phyloP scores from a whole-genome alignment of 352 stramenopile species.

The Pythium coloratum region DNA sequence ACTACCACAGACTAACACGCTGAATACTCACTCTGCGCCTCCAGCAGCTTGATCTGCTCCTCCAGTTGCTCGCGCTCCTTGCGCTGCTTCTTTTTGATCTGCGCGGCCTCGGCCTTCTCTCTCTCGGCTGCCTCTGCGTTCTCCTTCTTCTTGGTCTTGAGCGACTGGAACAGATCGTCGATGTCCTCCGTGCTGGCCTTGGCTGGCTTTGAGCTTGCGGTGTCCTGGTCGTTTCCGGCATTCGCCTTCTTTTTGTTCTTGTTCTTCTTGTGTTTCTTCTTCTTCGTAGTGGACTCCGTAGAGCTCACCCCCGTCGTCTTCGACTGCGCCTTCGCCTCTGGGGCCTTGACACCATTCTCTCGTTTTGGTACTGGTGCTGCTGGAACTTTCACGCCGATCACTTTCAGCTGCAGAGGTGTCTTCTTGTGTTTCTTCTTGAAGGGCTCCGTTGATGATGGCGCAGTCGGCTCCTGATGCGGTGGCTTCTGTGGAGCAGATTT shows the following conservation, averaged over 20 bases:
- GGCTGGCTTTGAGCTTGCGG: conserved; percentile 3
- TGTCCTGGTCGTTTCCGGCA: not conserved
- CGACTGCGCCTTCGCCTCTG: conserved; percentile 3
- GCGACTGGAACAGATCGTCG: conserved; percentile 73
- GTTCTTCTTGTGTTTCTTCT: conserved; percentile 56
- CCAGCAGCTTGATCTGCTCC: conserved; percentile 80
- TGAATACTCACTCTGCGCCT: conserved; percentile 67
- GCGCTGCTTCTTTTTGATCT: conserved; percentile 40
- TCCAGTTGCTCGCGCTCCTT: conserved; percentile 68
- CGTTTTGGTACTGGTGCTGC: conserved; percentile 36
- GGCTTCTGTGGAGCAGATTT: conserved; percentile 10
- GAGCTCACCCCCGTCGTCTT: not conserved
- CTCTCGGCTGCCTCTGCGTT: conserved; percentile 56
- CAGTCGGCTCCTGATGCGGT: not conserved
- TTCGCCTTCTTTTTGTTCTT: conserved; percentile 37
- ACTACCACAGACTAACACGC: not conserved
- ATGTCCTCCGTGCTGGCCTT: conserved; percentile 50
- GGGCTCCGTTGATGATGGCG: not conserved
- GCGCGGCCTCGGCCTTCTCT: conserved; percentile 48
- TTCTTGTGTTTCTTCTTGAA: conserved; percentile 33
- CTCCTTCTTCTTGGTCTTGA: conserved; percentile 79
- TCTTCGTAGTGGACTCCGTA: conserved; percentile 18
- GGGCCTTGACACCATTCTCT: not conserved
- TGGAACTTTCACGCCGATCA: conserved; percentile 27
- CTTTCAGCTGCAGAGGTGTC: conserved; percentile 30